These are phyloP conservation scores for Trichoderma lentiforme DNA, from an alignment of 2,329 filamentous ascomycete genomes.

Conservation along the genomic window DNA sequence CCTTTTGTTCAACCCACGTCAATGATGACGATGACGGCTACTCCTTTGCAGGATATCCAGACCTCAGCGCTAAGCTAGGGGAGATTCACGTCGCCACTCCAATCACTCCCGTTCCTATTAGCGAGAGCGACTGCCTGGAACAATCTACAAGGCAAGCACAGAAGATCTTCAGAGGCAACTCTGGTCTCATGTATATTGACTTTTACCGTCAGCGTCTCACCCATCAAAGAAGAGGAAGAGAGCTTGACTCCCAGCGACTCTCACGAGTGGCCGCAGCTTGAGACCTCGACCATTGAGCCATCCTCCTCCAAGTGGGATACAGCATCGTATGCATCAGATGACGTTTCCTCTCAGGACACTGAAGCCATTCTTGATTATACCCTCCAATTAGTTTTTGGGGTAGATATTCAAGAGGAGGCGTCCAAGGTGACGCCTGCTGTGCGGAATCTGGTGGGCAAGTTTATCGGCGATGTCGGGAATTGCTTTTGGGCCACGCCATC, in stretches of 20 bases:
- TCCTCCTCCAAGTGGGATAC: slow-evolving; percentile 22
- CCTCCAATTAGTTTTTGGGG: slow-evolving; percentile 37
- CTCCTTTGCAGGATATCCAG: slow-evolving; percentile 27
- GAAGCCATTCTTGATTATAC: slow-evolving; percentile 36
- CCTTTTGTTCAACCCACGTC: slow-evolving; percentile 37
- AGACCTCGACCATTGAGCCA: slow-evolving; percentile 1
- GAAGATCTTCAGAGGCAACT: neutral
- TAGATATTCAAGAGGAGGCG: slow-evolving; percentile 37
- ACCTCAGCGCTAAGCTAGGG: slow-evolving; percentile 21
- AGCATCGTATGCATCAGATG: slow-evolving; percentile 28
- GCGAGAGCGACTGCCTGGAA: slow-evolving; percentile 6
- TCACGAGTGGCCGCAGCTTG: slow-evolving; percentile 19
- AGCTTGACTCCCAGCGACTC: slow-evolving; percentile 15
- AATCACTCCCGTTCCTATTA: slow-evolving; percentile 4
- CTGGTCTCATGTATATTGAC: slow-evolving; percentile 5
- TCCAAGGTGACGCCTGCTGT: slow-evolving; percentile 29
- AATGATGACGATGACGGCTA: slow-evolving; percentile 35
- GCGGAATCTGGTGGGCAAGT: slow-evolving; percentile 32
- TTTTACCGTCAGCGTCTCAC: slow-evolving; percentile 17
- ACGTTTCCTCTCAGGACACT: slow-evolving; percentile 33
- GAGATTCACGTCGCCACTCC: slow-evolving; percentile 17
- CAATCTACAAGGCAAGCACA: slow-evolving; percentile 15
- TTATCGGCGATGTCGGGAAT: slow-evolving; percentile 33
- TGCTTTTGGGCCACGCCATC: slow-evolving; percentile 33
- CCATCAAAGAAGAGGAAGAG: slow-evolving; percentile 19